Evolutionary conservation across 1,139 yeast species (phyloP), one percentile per base, ranked within the genome.

Genomic region (Kazachstania sp.): DNA sequence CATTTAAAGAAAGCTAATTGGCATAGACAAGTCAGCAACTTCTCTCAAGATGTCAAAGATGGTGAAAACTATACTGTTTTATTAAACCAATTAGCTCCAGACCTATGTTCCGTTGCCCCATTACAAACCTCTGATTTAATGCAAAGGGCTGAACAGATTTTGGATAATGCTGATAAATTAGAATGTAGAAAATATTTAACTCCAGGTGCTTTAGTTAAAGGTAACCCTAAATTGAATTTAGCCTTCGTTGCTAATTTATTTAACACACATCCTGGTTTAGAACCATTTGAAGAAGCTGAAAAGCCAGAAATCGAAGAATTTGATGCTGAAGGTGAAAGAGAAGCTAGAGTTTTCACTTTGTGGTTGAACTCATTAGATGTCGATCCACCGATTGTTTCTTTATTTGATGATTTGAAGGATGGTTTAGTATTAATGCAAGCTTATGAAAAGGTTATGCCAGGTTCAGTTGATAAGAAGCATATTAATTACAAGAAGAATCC

Each of bases 271-370:
- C 99, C 99, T 45, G 97, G 98, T 45, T 77, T 92, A 59, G 97
- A 88, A 53, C 97, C 98, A 52, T 79, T 92, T 56, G 95, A 87
- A 63, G 98, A 92, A 68, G 79, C 75, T 51, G 98, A 92, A 66
- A 83, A 81, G 60, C 84, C 86, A 29, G 94, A 83, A 61, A 86
- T 90, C 58, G 85, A 79, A 62, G 98, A 88, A 57, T 92, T 94
- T 61, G 99, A 92, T 66, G 98, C 98, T 16, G 98, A 94, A 71
- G 99, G 99, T 53, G 99, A 92, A 71, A 84, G 98, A 71, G 99
- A 92, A 71, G 98, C 98, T 1, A 81, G 99, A 66, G 99, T 92
- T 4, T 92, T 92, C 70, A 94, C 98, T 12, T 73, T 92, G 59
- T 92, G 98, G 98, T 79, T 92, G 63, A 92, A 92, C 69, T 87